A percentile compares a stretch with the other conserved stretches of the same genome.
Conservation (phyloP, 192 early-diverging fungal species). For the Linnemannia hyalina region DNA sequence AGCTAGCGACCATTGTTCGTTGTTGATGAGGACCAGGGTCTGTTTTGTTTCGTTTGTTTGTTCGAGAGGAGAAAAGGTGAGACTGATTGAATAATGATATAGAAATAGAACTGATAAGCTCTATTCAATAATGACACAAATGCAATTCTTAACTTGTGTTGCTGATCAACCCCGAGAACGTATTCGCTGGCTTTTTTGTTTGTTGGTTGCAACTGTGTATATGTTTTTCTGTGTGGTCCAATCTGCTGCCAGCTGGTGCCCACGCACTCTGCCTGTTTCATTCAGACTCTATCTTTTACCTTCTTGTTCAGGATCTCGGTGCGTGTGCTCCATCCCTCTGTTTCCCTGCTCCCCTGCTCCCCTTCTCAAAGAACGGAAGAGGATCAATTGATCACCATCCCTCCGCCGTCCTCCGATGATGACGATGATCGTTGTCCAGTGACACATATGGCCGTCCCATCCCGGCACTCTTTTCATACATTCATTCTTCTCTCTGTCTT, state of each 20-base stretch:
- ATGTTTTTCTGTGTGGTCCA: not conserved
- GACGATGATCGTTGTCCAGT: no score
- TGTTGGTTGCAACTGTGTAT: not conserved
- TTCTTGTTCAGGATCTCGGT: not conserved
- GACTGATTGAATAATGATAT: not conserved
- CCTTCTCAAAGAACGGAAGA: no score
- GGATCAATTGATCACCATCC: no score
- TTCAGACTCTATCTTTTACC: not conserved
- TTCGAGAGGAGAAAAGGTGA: not conserved
- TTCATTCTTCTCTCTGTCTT: no score
- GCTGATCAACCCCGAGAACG: not conserved
- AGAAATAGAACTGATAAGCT: not conserved
- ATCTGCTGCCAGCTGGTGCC: not conserved
- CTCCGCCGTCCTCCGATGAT: no score
- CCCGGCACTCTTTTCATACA: no score
- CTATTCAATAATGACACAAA: no score
- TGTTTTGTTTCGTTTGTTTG: no score
- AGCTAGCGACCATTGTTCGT: not conserved
- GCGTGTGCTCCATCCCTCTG: no score
- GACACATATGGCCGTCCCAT: no score
- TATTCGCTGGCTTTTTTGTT: not conserved
- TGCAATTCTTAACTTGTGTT: not conserved
- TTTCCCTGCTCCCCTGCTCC: no score
- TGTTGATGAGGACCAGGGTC: no score
- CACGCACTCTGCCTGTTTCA: not conserved